Conservation (phyloP, 2,329 filamentous ascomycete genomes). For the Phyllosticta paracitricarpa region DNA sequence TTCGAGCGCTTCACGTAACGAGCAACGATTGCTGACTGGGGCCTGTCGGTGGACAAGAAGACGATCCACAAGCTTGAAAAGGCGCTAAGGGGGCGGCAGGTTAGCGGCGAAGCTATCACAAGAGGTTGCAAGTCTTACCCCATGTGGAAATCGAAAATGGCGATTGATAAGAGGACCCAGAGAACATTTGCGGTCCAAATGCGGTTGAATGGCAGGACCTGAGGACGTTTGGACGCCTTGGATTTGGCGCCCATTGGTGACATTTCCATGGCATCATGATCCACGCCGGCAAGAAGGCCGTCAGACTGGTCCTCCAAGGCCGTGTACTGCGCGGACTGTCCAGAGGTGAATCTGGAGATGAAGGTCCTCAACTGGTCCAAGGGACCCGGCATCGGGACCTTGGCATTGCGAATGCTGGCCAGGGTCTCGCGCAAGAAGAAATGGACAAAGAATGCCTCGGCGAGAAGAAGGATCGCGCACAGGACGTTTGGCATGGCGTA, state of each 20-base stretch:
- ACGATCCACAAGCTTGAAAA: constrained; percentile 70
- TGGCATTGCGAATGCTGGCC: constrained; percentile 9
- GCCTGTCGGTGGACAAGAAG: constrained; percentile 62
- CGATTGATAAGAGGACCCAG: constrained; percentile 51
- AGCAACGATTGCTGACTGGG: constrained; percentile 21
- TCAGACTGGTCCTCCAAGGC: constrained; percentile 5
- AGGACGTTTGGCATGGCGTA: constrained; percentile 55
- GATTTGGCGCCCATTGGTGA: constrained; percentile 20
- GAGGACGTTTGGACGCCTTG: constrained; percentile 27
- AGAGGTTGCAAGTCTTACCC: constrained; percentile 20
- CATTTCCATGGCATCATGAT: constrained; percentile 21
- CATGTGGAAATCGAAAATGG: constrained; percentile 63
- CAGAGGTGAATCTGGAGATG: constrained; percentile 5
- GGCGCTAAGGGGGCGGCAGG: constrained; percentile 27
- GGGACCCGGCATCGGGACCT: neutral
- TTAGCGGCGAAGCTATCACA: neutral
- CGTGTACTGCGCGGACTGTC: neutral
- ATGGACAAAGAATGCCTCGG: constrained; percentile 44
- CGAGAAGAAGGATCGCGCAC: constrained; percentile 46
- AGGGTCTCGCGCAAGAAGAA: constrained; percentile 50
- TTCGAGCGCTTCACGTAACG: constrained; percentile 14
- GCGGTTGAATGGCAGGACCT: constrained; percentile 36
- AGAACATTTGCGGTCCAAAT: constrained; percentile 47
- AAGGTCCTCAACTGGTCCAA: neutral
- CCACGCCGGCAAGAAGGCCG: constrained; percentile 16